Evolutionary conservation across 805 yeast species (phyloP), one percentile per base, ranked within the genome.

Genomic region (Metschnikowia koreensis): DNA sequence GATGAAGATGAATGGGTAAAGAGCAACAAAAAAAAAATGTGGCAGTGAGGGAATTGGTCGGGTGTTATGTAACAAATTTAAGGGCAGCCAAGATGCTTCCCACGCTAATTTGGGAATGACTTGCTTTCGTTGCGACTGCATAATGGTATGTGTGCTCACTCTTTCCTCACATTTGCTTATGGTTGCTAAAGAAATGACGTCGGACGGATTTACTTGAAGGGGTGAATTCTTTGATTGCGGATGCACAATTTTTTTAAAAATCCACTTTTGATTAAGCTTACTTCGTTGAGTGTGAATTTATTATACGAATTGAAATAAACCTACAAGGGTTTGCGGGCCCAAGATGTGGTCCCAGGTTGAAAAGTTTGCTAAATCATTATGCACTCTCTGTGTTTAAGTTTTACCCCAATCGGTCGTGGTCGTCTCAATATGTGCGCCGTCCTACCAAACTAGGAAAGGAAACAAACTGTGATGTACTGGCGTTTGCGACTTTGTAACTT

Each of bases 1-100:
- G 41, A 37, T 12, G 16, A 6, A 45, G 16, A 41, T 36, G 41
- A 10, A 39, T 39, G 41, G 40, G 43, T 39, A 38, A 38, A 38
- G 45, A 43, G 44, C 27, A 31, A 17, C 16, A 41, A n/a, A 60
- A 61, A 70, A 73, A 42, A 71, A 48, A 42, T 65, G 17, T 12
- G 71, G 65, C 51, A 59, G 61, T 50, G 63, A 54, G 41, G 64
- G 51, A 59, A 60, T 71, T 73, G 72, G 48, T 46, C 46, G 52
- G 51, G 46, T 49, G 52, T 49, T 49, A 49, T 49, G 52, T 49
- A 49, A 40, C 48, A 46, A 52, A 37, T 46, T 36, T 46, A 48
- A 51, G 47, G 41, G 46, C 53, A 43, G 42, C 48, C 41, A 48
- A 47, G 51, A 46, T 48, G 52, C 40, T 46, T 47, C 42, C 44